A percentile compares a stretch with the other conserved stretches of the same genome.
These are phyloP conservation scores for Stagonosporopsis vannaccii DNA, from an alignment of 2,329 filamentous ascomycete genomes.

Conservation along the genomic window DNA sequence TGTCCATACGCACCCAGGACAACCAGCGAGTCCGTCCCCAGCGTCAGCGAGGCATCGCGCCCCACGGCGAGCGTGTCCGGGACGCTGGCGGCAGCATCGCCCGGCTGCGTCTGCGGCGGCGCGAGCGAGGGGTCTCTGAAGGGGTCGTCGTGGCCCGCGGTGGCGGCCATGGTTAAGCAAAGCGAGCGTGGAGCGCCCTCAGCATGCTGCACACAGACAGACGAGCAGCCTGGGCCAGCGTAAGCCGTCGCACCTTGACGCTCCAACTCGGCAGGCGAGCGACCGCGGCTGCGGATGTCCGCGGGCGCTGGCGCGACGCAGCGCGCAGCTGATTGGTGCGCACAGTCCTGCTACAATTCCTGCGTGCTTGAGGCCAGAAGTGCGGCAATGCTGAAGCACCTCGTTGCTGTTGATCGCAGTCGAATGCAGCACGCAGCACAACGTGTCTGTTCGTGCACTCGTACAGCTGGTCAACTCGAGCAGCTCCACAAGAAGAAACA, in stretches of 20 bases:
- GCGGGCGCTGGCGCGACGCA: slow-evolving; percentile 1
- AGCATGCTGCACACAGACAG: slow-evolving; percentile 16
- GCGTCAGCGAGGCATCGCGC: slow-evolving; percentile 65
- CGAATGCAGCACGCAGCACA: no score
- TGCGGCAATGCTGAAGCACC: no score
- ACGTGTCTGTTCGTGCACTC: no score
- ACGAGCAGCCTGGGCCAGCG: background rate
- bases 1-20: slow-evolving; percentile 59
- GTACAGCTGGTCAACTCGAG: no score
- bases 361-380: no score
- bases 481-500: no score
- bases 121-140: slow-evolving; percentile 41
- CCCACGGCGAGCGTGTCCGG: slow-evolving; percentile 60
- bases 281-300: slow-evolving; percentile 8
- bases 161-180: slow-evolving; percentile 35
- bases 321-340: background rate
- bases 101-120: slow-evolving; percentile 13
- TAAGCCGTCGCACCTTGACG: slow-evolving; percentile 2
- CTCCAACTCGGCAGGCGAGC: background rate
- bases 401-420: no score
- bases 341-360: background rate
- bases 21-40: slow-evolving; percentile 67
- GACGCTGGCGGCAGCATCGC: slow-evolving; percentile 14
- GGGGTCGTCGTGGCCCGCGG: slow-evolving; percentile 33
- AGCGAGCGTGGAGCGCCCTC: slow-evolving; percentile 7